Evolutionary conservation across 495 filamentous ascomycete genomes (phyloP), one percentile per base, ranked within the genome.

Genomic region (Collariella sp.): DNA sequence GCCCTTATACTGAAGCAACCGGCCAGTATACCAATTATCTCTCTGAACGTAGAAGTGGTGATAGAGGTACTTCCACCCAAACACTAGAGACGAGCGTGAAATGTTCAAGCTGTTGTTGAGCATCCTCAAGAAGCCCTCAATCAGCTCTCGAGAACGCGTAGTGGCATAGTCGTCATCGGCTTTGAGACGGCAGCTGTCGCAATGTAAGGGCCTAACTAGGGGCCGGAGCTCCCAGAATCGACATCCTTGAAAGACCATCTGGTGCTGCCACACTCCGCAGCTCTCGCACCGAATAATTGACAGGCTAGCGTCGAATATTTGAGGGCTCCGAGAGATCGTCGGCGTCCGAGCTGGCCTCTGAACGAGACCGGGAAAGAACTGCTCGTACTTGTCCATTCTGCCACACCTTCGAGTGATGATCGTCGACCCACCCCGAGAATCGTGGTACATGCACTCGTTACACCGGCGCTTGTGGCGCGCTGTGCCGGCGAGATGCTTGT

Each of bases 381-480:
- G 6, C 5, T 54, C 43, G 3, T 22, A 18, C 4, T 7, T 3
- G 5, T 31, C 26, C 5, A 31, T 4, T 31, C 9, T 31, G 26
- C 5, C 26, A 4, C 26, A 31, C 9, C 26, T 31, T 31, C 26
- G 26, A 9, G 26, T 31, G 5, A 31, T 9, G 5, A 5, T 9
- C 9, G 4, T 31, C 26, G 5, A 9, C 26, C 26, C 26, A 31
- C 9, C 26, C 9, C 9, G 26, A 31, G n/a, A n/a, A n/a, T 9
- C 5, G 26, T 16, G 46, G 34, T 23, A 34, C 33, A 20, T 7
- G 16, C 54, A 56, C 40, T 56, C 40, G 40, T 44, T 9, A 31
- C 54, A 56, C 16, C 54, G 22, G 20, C 62, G 62, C 29, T 56
- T 56, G 18, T 60, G 40, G 9, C 62, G 54, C n/a, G 48, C 18